These are phyloP conservation scores for Colletotrichum liriopes DNA, from an alignment of 2,329 filamentous ascomycete species.

Conservation along the genomic window DNA sequence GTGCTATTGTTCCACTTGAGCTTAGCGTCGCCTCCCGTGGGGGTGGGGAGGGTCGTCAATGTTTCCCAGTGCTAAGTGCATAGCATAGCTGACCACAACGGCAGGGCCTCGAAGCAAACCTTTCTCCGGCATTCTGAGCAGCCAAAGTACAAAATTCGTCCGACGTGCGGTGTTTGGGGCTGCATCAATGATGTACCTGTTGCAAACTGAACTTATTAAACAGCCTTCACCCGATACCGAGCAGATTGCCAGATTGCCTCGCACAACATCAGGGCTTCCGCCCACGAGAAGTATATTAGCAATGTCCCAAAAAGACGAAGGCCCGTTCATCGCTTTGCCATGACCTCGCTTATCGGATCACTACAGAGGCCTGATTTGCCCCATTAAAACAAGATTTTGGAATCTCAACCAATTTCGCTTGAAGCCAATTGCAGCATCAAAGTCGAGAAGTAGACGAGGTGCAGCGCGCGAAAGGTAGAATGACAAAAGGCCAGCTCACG, in stretches of 20 bases:
- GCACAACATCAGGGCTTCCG: not conserved
- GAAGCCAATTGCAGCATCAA: no score
- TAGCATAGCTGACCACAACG: not conserved
- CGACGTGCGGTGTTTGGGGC: conserved; percentile 30
- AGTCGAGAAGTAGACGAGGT: not conserved
- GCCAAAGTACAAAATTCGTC: conserved; percentile 8
- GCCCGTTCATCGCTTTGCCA: not conserved
- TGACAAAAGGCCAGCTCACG: not conserved
- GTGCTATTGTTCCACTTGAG: conserved; percentile 3
- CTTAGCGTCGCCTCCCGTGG: not conserved
- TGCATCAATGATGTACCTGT: conserved; percentile 9
- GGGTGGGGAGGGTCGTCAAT: conserved; percentile 15
- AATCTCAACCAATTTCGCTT: not conserved
- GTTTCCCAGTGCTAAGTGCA: conserved; percentile 17
- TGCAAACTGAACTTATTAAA: not conserved
- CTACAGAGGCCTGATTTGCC: not conserved
- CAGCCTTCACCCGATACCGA: not conserved
- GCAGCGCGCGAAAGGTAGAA: not conserved
- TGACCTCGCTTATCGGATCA: no score
- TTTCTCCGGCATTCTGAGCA: no score
- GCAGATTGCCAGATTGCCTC: not conserved
- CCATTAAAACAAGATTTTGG: no score
- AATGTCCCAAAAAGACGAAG: not conserved
- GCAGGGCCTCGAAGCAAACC: no score
- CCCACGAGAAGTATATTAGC: not conserved